These are phyloP conservation scores for Apiosordaria backusii DNA, from an alignment of 495 filamentous ascomycete genomes.

Conservation along the genomic window DNA sequence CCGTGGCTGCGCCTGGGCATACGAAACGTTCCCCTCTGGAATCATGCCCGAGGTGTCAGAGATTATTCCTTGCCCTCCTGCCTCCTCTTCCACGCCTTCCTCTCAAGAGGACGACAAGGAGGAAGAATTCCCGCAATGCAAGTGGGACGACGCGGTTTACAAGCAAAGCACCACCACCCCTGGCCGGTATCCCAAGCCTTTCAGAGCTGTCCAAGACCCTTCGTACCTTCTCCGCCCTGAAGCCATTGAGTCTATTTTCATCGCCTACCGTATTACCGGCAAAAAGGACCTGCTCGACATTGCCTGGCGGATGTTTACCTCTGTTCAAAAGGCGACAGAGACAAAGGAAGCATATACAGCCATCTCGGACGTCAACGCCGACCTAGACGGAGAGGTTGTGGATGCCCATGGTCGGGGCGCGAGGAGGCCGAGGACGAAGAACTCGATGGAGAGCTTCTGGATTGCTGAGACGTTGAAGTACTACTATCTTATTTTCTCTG, in stretches of 20 bases:
- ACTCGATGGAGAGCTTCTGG: slow-evolving; percentile 56
- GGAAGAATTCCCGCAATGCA: slow-evolving; percentile 15
- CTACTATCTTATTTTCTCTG: slow-evolving; percentile 78
- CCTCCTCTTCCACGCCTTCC: not conserved
- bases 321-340: slow-evolving; percentile 57
- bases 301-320: slow-evolving; percentile 75
- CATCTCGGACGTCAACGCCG: slow-evolving; percentile 47
- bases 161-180: slow-evolving; percentile 6
- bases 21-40: slow-evolving; percentile 69
- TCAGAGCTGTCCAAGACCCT: slow-evolving; percentile 28
- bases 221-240: slow-evolving; percentile 56
- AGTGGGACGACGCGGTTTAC: slow-evolving; percentile 32
- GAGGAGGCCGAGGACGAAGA: slow-evolving; percentile 26
- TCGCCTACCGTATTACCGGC: slow-evolving; percentile 73
- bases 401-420: not conserved
- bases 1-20: slow-evolving; percentile 92
- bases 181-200: slow-evolving; percentile 60
- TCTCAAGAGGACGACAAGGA: not conserved
- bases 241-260: slow-evolving; percentile 69
- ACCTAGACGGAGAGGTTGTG: slow-evolving; percentile 4
- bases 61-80: slow-evolving; percentile 40
- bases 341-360: slow-evolving; percentile 58
- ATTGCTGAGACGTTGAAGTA: slow-evolving; percentile 51
- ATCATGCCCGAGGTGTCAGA: slow-evolving; percentile 82
- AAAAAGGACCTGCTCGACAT: slow-evolving; percentile 60